Conservation (phyloP, 2,329 filamentous ascomycete species). For the Diaporthe citri region DNA sequence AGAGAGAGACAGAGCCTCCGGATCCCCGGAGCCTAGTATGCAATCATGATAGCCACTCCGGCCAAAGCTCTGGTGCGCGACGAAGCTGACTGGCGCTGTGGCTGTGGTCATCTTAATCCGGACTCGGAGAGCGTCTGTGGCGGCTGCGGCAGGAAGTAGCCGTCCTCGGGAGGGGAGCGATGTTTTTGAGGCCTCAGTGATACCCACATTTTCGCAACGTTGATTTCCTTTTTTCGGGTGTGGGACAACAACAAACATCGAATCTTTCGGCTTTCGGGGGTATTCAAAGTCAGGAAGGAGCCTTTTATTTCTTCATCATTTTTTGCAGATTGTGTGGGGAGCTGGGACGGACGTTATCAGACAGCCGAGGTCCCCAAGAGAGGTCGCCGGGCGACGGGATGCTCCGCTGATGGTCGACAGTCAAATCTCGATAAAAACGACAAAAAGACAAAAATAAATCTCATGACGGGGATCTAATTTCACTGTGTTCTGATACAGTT, state of each 20-base stretch:
- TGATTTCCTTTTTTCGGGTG: neutral
- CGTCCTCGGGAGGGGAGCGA: neutral
- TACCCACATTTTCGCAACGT: slow-evolving; percentile 6
- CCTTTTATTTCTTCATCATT: neutral
- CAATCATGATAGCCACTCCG: slow-evolving; percentile 36
- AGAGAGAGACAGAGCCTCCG: neutral
- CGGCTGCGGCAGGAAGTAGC: slow-evolving; percentile 36
- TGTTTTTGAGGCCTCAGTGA: slow-evolving; percentile 10
- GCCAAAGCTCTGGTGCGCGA: slow-evolving; percentile 37
- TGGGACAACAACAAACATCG: neutral
- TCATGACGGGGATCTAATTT: neutral
- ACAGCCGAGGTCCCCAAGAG: slow-evolving; percentile 14
- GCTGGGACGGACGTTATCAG: neutral
- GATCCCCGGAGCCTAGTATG: neutral
- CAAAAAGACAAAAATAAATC: neutral
- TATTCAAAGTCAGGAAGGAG: neutral
- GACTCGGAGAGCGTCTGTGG: slow-evolving; percentile 38
- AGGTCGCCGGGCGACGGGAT: slow-evolving; percentile 20
- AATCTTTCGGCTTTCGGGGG: neutral
- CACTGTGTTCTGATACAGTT: neutral
- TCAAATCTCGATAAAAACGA: slow-evolving; percentile 22
- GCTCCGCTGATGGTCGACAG: slow-evolving; percentile 7
- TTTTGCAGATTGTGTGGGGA: slow-evolving; percentile 10
- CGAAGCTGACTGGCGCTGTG: slow-evolving; percentile 35
- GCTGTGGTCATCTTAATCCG: slow-evolving; percentile 37